phyloP scores from a whole-genome alignment of 495 filamentous ascomycete genomes.

The Letharia lupina region DNA sequence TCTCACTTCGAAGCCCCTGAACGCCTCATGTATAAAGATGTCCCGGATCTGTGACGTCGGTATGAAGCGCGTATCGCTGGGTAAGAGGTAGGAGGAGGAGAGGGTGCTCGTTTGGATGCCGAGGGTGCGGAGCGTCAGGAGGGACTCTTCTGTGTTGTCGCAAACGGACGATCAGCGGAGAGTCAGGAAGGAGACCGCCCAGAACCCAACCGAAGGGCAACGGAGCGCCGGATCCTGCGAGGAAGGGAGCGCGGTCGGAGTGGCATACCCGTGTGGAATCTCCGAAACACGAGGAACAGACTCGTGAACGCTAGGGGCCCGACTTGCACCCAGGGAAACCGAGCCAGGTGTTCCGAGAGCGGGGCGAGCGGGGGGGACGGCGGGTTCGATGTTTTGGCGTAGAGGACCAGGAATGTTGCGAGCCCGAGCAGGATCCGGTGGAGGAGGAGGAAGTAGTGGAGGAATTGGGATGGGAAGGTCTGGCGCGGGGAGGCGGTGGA shows the following conservation, averaged over 20 bases:
- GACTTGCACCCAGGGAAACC: constrained; percentile 30
- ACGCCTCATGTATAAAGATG: constrained; percentile 91
- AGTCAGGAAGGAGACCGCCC: background rate
- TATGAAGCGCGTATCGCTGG: constrained; percentile 75
- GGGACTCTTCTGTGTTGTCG: constrained; percentile 57
- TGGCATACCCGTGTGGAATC: constrained; percentile 40
- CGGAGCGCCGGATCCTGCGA: too few relatives aligned
- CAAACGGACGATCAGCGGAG: background rate
- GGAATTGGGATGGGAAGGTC: constrained; percentile 48
- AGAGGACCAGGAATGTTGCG: constrained; percentile 36
- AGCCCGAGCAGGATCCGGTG: constrained; percentile 40
- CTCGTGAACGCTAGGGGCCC: constrained; percentile 29
- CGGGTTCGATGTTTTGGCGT: constrained; percentile 30
- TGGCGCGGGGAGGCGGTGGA: constrained; percentile 56
- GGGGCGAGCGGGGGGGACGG: constrained; percentile 34
- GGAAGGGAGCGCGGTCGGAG: too few relatives aligned
- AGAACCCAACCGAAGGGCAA: too few relatives aligned
- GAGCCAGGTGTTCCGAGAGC: constrained; percentile 28
- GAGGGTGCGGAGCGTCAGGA: constrained; percentile 79
- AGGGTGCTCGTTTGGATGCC: constrained; percentile 82
- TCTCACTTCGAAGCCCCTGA: constrained; percentile 82
- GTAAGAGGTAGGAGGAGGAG: constrained; percentile 53
- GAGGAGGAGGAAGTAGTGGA: constrained; percentile 42
- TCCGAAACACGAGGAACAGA: constrained; percentile 42
- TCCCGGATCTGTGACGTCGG: constrained; percentile 86